These are phyloP conservation scores for Sedum album DNA, from an alignment of 164 flowering plant species.

Conservation along the genomic window DNA sequence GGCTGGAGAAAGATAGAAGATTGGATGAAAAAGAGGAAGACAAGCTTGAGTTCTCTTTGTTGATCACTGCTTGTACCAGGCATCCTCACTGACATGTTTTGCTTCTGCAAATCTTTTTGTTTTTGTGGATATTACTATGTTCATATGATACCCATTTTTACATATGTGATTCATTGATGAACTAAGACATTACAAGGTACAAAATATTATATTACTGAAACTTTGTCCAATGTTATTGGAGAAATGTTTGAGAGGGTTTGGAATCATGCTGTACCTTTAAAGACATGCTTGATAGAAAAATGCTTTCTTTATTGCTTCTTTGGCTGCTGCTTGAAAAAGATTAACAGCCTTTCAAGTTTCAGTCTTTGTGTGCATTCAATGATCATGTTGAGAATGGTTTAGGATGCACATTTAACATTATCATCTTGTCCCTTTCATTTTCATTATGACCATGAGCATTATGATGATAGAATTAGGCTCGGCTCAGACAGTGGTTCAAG, in stretches of 20 bases:
- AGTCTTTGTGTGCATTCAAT: not conserved
- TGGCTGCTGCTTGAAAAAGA: not conserved
- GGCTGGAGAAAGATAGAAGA: slow-evolving; percentile 27
- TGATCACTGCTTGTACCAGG: slow-evolving; percentile 41
- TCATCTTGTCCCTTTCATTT: too few relatives aligned
- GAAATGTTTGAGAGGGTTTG: not conserved
- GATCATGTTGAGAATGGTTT: not conserved
- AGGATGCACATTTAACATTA: too few relatives aligned
- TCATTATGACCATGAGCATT: too few relatives aligned
- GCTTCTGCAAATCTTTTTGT: slow-evolving; percentile 1
- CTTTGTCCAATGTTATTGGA: not conserved
- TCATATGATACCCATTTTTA: not conserved
- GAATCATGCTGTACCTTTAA: slow-evolving; percentile 4
- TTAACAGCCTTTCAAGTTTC: not conserved
- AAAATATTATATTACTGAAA: too few relatives aligned
- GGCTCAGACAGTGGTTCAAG: not conserved
- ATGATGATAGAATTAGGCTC: not conserved
- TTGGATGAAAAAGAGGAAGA: slow-evolving; percentile 21
- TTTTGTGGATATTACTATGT: not conserved
- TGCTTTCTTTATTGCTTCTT: not conserved
- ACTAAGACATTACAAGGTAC: not conserved
- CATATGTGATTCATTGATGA: not conserved
- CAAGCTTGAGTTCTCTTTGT: slow-evolving; percentile 32
- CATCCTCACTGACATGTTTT: slow-evolving; percentile 17
- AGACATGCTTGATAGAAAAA: not conserved